Percentiles rank a stretch among this genome's conserved stretches.
These are phyloP conservation scores for Cladophialophora immunda DNA, from an alignment of 2,329 filamentous ascomycete species.

Conservation along the genomic window DNA sequence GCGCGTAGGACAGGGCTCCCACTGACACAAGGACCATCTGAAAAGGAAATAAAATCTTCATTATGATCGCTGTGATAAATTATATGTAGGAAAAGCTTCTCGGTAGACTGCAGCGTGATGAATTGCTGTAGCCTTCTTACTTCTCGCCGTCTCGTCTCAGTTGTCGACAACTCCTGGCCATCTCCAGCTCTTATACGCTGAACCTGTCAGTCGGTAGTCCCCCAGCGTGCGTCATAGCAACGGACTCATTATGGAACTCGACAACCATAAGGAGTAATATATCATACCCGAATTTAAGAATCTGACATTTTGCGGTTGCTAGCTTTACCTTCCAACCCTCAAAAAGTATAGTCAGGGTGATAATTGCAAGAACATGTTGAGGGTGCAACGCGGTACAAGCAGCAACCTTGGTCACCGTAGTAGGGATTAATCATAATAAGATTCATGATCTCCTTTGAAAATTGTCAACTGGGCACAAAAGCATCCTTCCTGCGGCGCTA, in stretches of 20 bases:
- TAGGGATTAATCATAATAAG: too few species aligned
- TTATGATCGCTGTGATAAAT: neutral
- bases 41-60: neutral
- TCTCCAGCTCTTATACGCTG: neutral
- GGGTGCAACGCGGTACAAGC: too few species aligned
- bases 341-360: too few species aligned
- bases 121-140: neutral
- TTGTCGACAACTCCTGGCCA: neutral
- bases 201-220: neutral
- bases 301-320: neutral
- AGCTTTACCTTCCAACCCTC: neutral
- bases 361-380: too few species aligned
- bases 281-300: neutral
- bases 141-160: neutral
- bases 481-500: too few species aligned
- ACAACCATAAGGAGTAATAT: neutral
- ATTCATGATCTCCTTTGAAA: too few species aligned
- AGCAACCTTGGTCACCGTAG: too few species aligned
- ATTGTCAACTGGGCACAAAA: too few species aligned
- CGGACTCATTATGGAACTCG: neutral
- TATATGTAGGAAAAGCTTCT: neutral
- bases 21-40: neutral
- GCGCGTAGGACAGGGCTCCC: neutral
- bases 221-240: neutral
- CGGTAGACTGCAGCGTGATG: neutral